phyloP scores from a whole-genome alignment of 2,329 filamentous ascomycete species.

The Atkinsonella texensis region DNA sequence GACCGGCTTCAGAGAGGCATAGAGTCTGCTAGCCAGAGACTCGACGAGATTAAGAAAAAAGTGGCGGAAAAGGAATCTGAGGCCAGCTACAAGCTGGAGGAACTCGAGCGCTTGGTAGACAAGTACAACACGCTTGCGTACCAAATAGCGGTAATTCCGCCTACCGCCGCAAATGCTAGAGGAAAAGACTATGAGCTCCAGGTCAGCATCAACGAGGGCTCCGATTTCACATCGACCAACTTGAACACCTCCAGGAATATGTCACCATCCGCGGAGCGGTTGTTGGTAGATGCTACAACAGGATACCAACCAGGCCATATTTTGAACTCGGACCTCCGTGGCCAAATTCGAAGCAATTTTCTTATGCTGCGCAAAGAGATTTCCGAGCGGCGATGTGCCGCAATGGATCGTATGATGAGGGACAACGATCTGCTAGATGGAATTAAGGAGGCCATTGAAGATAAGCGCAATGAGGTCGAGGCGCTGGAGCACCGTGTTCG shows the following conservation, averaged over 20 bases:
- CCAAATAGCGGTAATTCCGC: conserved; percentile 80
- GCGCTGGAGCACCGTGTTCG: conserved; percentile 78
- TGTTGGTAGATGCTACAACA: conserved; percentile 69
- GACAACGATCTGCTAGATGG: conserved; percentile 88
- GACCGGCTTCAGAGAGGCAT: conserved; percentile 86
- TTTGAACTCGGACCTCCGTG: conserved; percentile 77
- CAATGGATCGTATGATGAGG: conserved; percentile 85
- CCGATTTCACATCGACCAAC: conserved; percentile 61
- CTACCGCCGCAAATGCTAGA: conserved; percentile 73
- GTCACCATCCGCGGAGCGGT: conserved; percentile 48
- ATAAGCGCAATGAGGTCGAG: conserved; percentile 87
- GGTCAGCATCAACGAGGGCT: conserved; percentile 66
- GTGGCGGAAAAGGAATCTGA: conserved; percentile 82
- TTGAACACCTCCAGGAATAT: conserved; percentile 30
- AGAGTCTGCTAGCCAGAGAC: conserved; percentile 58
- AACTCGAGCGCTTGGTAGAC: conserved; percentile 82
- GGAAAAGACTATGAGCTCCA: conserved; percentile 75
- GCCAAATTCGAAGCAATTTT: conserved; percentile 69
- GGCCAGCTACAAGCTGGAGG: conserved; percentile 74
- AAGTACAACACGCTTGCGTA: conserved; percentile 91
- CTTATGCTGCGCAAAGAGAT: conserved; percentile 75
- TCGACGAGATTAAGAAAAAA: conserved; percentile 76
- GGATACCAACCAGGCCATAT: conserved; percentile 87
- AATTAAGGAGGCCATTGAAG: conserved; percentile 93
- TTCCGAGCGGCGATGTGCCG: conserved; percentile 70